Conservation (phyloP, 208 protist genomes). For the Balamuthia mandrillaris region DNA sequence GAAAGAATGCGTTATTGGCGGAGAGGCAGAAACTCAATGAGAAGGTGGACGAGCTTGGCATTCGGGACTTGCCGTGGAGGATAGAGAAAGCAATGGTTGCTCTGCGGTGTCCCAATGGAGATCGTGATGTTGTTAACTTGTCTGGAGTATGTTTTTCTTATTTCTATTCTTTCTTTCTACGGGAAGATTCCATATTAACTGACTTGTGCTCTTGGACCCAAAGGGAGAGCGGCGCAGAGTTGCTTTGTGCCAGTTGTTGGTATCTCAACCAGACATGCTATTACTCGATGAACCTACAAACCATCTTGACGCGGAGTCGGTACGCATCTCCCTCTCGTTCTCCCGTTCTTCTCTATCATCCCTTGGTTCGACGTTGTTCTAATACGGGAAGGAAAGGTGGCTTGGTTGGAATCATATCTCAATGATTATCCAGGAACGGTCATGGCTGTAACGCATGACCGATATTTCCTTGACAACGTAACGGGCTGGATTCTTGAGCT, state of each 20-base stretch:
- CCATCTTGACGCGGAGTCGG: slow-evolving; percentile 65
- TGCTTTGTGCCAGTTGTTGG: slow-evolving; percentile 54
- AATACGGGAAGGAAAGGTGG: slow-evolving; percentile 15
- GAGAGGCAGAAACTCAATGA: background rate
- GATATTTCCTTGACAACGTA: slow-evolving; percentile 69
- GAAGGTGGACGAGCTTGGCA: slow-evolving; percentile 41
- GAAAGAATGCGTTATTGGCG: background rate
- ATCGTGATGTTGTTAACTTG: background rate
- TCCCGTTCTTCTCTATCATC: no score
- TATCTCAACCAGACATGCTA: slow-evolving; percentile 56
- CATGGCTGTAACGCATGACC: slow-evolving; percentile 65
- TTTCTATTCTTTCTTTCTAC: no score
- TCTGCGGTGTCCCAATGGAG: slow-evolving; percentile 32
- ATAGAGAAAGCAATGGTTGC: slow-evolving; percentile 56
- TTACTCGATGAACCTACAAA: slow-evolving; percentile 69
- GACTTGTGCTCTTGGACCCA: background rate
- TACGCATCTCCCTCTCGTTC: slow-evolving; percentile 37
- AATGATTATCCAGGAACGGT: slow-evolving; percentile 55
- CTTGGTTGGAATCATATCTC: slow-evolving; percentile 58
- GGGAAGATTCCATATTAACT: background rate
- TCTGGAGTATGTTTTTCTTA: slow-evolving; percentile 26
- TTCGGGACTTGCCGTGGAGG: slow-evolving; percentile 26
- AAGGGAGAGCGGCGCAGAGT: slow-evolving; percentile 58
- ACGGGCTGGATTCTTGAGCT: slow-evolving; percentile 60
- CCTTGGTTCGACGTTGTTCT: background rate